Percentiles rank a stretch among this genome's conserved stretches.
phyloP scores from a whole-genome alignment of 208 protist species.

The Leishmania braziliensis region DNA sequence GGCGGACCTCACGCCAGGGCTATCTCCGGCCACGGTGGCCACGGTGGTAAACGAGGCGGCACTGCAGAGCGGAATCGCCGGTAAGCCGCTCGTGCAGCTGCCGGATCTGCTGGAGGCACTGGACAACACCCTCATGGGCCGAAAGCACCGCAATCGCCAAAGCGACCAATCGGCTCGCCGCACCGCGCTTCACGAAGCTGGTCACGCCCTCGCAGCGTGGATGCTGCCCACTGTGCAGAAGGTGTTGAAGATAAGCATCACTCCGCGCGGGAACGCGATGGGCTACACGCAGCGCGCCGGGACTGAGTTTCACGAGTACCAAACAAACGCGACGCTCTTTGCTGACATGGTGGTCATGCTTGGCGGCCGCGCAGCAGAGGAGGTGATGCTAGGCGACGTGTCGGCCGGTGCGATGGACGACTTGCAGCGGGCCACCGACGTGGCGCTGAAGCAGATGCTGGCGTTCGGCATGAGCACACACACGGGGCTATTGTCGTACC shows the following conservation, averaged over 20 bases:
- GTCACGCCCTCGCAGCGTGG: constrained; percentile 79
- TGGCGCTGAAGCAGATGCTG: constrained; percentile 84
- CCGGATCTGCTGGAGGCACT: constrained; percentile 73
- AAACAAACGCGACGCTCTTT: constrained; percentile 88
- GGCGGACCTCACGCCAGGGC: constrained; percentile 86
- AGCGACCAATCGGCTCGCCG: constrained; percentile 56
- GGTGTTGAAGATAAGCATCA: constrained; percentile 87
- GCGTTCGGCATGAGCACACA: constrained; percentile 85
- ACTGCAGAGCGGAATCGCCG: constrained; percentile 82
- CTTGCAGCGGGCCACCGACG: constrained; percentile 83
- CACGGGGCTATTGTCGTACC: constrained; percentile 76
- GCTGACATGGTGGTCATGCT: constrained; percentile 88
- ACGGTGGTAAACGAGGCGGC: constrained; percentile 98
- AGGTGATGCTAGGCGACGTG: constrained; percentile 83
- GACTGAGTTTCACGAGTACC: constrained; percentile 87
- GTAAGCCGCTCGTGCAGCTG: constrained; percentile 74
- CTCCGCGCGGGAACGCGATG: constrained; percentile 80
- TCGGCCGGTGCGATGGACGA: constrained; percentile 92
- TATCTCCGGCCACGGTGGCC: constrained; percentile 95
- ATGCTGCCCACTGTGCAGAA: constrained; percentile 70
- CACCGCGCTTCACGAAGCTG: constrained; percentile 80
- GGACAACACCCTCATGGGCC: constrained; percentile 84
- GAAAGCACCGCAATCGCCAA: constrained; percentile 83
- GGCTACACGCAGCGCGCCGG: constrained; percentile 89
- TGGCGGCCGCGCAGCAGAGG: constrained; percentile 84